Evolutionary conservation across 805 yeast genomes (phyloP), one percentile per base, ranked within the genome.

Genomic region (Pichia phayaonensis): DNA sequence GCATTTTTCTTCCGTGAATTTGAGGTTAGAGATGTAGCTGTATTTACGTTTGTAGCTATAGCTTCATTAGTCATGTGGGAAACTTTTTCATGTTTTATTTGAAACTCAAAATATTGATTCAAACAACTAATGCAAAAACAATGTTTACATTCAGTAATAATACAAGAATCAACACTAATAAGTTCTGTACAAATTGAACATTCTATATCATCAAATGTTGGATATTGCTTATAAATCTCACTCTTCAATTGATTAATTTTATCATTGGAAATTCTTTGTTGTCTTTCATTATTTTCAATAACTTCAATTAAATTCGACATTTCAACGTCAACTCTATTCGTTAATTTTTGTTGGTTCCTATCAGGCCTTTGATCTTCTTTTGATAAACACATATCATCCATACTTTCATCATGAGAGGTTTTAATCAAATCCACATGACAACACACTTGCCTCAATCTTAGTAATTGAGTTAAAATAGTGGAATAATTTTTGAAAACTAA

Each of bases 371-470:
- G n/a, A 16, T 7, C 20, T 34, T 34, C 38, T 2, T n/a, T 34
- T n/a, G 38, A 34, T 34, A 34, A n/a, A 34, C 20, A 16, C 38
- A 34, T 34, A 34, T 34, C 38, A 34, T 7, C 38, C 38, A 34
- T 61, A 45, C 74, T 76, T 31, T 76, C 83, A 54, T 79, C 84
- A 31, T 53, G 49, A 4, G 56, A 34, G 2, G 53, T 36, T 3
- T 76, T 74, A 1, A 90, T 76, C 50, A 90, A 69, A 48, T 79
- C 80, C 18, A 84, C 75, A 63, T 92, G 97, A 61, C 96, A 89
- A 63, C 97, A 92, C 0, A 85, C 77, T 63, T 92, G 98, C 52
- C 98, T 74, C 39, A 92, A 72, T 50, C 98, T 72, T 55, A 92
- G 66, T 48, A 92, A 84, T 61, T 87, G 94, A 2, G 94, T 84